Base-by-base conservation (phyloP, 2,329 filamentous ascomycete genomes). In the Hypocrella siamensis region DNA sequence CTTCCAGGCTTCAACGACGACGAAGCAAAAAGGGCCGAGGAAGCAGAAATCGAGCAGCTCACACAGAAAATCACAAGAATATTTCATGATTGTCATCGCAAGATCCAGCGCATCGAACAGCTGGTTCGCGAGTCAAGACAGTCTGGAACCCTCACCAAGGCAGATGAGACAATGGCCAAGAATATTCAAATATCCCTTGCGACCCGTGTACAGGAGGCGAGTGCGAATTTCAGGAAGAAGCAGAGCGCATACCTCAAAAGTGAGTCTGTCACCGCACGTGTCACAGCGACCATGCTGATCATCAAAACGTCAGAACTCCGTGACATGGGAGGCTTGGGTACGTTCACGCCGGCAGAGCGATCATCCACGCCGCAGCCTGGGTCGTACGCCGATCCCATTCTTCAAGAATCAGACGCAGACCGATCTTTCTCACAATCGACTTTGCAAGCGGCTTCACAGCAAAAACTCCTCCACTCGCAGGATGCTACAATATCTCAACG, bases 1-100 rank as follows among this genome's bases (percentile, higher is more conserved):
- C 67, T 98, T 11, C 90, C 90, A 0, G 86, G 88, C 18, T 98
- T 98, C 57, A 85, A 96, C 49, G 90, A 98, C 46, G 88, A 96
- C 45, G 82, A 85, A 33, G 71, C 84, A 26, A 90, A 93, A 58
- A 77, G 67, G 51, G 70, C 72, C 38, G 90, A 98, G 53, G 90
- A 96, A 59, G 62, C 71, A 31, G 78, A 92, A 50, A 98, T 98
- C 46, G 90, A 98, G 60, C 65, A 67, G 39, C 63, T 96, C 46
- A 98, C 90, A 1, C 83, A 92, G 55, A 73, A 80, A 38, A 90
- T 98, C 47, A 98, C 90, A 2, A 73, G 74, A 38, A 72, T 73
- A 27, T 98, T 98, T 49, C 85, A 93, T 47, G 72, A 79, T 33
- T 98, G 90, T 52, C 86, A 96, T 53, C 72, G 74, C 37, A 79